Evolutionary conservation across 306 rosid genomes (phyloP).

Genomic region (Hylodesmum podocarpum): DNA sequence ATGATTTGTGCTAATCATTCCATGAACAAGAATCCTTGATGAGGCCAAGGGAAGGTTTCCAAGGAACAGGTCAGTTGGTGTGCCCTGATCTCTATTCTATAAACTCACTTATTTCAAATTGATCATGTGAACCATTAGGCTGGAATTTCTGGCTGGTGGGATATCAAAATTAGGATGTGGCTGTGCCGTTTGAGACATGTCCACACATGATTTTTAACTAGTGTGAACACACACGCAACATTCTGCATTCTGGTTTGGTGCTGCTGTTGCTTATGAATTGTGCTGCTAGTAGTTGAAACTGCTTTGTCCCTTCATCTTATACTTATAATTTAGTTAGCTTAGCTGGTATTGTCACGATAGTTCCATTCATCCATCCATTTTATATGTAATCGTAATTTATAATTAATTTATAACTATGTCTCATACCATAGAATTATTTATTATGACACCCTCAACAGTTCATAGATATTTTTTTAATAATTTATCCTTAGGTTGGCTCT

Average conservation of each 20-base stretch:
- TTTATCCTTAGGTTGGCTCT: background rate
- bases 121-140: background rate
- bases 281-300: slow-evolving; percentile 40
- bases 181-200: slow-evolving; percentile 34
- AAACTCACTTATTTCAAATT: background rate
- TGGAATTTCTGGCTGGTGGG: slow-evolving; percentile 37
- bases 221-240: slow-evolving; percentile 34
- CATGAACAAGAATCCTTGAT: slow-evolving; percentile 31
- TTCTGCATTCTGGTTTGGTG: slow-evolving; percentile 38
- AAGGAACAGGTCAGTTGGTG: slow-evolving; percentile 6
- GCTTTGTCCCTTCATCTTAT: slow-evolving; percentile 30
- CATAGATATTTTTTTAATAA: slow-evolving; percentile 7
- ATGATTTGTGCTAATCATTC: slow-evolving; percentile 13
- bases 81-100: background rate
- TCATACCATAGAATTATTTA: background rate
- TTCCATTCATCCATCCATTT: slow-evolving; percentile 3
- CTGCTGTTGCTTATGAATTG: slow-evolving; percentile 31
- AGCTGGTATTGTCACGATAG: slow-evolving; percentile 34
- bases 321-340: slow-evolving; percentile 30
- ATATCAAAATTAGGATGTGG: slow-evolving; percentile 35
- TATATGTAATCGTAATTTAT: background rate
- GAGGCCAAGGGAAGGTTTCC: slow-evolving; percentile 20
- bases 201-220: background rate
- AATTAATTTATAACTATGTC: background rate
- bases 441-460: background rate